Conservation (phyloP, 306 rosid genomes). For the Benincasa hispida region DNA sequence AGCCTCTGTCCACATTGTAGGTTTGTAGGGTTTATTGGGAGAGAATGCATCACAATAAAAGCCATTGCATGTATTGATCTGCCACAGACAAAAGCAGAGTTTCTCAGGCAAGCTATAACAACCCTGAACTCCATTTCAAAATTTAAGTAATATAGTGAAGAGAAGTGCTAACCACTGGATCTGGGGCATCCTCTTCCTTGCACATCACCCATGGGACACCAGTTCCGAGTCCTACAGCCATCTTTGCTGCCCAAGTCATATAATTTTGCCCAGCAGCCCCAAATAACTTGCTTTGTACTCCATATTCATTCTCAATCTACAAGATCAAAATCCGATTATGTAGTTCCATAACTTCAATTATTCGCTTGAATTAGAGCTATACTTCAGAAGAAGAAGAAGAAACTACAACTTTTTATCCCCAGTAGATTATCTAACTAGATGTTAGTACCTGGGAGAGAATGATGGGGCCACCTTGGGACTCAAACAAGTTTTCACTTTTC, state of each 20-base stretch:
- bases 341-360: neutral
- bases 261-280: slow-evolving; percentile 80
- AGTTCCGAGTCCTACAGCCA: slow-evolving; percentile 84
- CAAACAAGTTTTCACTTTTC: slow-evolving; percentile 77
- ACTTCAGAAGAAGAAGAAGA: neutral
- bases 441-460: slow-evolving; percentile 82
- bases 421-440: neutral
- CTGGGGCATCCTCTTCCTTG: slow-evolving; percentile 99
- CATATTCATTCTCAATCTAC: slow-evolving; percentile 97
- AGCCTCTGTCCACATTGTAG: slow-evolving; percentile 96
- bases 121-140: neutral
- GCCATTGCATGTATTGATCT: slow-evolving; percentile 98
- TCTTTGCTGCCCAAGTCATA: slow-evolving; percentile 90
- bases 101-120: slow-evolving; percentile 11
- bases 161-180: slow-evolving; percentile 74
- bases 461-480: slow-evolving; percentile 98
- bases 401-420: neutral
- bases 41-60: slow-evolving; percentile 84
- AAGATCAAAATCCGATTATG: neutral
- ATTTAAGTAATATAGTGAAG: neutral
- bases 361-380: neutral
- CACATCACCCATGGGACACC: slow-evolving; percentile 99
- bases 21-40: slow-evolving; percentile 88
- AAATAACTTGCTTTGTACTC: slow-evolving; percentile 65
- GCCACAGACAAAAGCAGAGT: slow-evolving; percentile 21